Evolutionary conservation across 2,329 filamentous ascomycete genomes (phyloP).

Genomic region (Xylaria digitata): DNA sequence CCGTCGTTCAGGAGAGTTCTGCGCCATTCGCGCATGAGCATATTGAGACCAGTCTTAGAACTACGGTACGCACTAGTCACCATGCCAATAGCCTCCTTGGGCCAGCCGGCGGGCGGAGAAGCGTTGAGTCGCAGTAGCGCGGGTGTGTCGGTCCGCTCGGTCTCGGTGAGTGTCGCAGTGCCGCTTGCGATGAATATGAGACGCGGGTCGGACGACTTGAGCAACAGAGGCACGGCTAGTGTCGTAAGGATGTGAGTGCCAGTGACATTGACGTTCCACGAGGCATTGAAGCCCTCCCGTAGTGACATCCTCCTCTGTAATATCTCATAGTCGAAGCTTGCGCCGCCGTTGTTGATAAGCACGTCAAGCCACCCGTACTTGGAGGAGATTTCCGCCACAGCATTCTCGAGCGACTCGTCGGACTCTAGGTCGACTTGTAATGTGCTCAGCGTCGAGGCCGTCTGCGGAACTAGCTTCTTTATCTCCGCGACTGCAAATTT

Average conservation of each 20-base stretch:
- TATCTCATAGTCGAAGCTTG: conserved; percentile 51
- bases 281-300: conserved; percentile 55
- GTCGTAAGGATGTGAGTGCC: conserved; percentile 54
- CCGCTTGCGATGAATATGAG: conserved; percentile 62
- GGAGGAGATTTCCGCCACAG: conserved; percentile 52
- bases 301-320: conserved; percentile 44
- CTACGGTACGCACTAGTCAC: conserved; percentile 52
- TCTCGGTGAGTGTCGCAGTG: conserved; percentile 51
- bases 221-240: conserved; percentile 55
- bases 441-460: conserved; percentile 52
- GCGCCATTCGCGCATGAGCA: conserved; percentile 61
- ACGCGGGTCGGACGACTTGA: conserved; percentile 57
- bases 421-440: conserved; percentile 61
- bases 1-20: conserved; percentile 54
- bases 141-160: conserved; percentile 41
- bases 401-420: conserved; percentile 59
- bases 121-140: conserved; percentile 37
- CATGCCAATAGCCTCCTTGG: conserved; percentile 48
- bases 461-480: conserved; percentile 52
- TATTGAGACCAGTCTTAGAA: conserved; percentile 59
- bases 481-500: conserved; percentile 46
- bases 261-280: conserved; percentile 58
- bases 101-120: conserved; percentile 53
- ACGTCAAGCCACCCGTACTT: conserved; percentile 56
- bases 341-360: conserved; percentile 63